Conservation (phyloP, 257 asterid species). For the Scutellaria minor region DNA sequence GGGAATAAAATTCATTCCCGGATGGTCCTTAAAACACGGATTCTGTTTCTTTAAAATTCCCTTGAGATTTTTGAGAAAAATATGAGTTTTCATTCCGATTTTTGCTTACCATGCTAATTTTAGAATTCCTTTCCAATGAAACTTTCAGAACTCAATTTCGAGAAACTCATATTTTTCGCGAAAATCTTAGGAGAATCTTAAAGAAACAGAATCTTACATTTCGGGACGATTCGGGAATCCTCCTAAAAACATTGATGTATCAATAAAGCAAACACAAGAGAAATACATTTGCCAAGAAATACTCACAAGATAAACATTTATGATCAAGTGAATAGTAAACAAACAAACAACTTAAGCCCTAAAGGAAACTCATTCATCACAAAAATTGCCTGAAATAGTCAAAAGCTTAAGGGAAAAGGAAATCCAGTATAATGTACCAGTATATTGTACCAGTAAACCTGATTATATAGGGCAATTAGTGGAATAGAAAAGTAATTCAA, state of each 20-base stretch:
- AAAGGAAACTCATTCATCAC: conserved; percentile 36
- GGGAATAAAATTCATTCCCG: no score
- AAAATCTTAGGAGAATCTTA: no score
- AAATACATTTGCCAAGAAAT: background rate
- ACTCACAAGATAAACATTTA: conserved; percentile 14
- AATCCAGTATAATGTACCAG: background rate
- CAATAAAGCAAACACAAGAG: conserved; percentile 13
- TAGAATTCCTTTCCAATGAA: no score
- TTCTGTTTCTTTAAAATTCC: no score
- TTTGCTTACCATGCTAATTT: no score
- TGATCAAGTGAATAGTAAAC: conserved; percentile 20
- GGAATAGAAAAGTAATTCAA: conserved; percentile 8
- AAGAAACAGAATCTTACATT: no score
- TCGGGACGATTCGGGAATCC: background rate
- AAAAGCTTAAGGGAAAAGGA: background rate
- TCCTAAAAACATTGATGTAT: background rate
- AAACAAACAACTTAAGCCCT: conserved; percentile 17
- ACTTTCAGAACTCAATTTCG: no score
- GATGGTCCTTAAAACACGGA: no score
- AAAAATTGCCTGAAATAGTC: conserved; percentile 10
- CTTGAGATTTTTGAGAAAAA: no score
- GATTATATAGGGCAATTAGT: conserved; percentile 1
- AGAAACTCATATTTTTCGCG: no score
- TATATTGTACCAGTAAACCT: conserved; percentile 1
- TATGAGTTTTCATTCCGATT: no score